phyloP scores from a whole-genome alignment of 2,329 filamentous ascomycete species.

The Sporothrix schenckii region DNA sequence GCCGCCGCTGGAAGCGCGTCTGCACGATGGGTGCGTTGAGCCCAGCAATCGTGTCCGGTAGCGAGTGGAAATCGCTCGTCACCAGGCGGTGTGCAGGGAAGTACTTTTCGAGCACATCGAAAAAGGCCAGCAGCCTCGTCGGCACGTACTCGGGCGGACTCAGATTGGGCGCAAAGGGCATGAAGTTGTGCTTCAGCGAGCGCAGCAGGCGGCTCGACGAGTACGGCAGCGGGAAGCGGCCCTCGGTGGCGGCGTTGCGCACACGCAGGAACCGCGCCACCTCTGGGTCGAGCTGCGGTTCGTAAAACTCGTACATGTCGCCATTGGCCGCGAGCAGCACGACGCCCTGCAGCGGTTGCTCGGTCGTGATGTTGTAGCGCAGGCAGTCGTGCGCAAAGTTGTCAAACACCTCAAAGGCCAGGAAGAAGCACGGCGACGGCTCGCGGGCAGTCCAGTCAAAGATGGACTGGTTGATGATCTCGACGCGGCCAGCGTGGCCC shows the following conservation, averaged over 20 bases:
- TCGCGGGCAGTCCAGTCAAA: constrained; percentile 91
- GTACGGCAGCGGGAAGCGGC: constrained; percentile 66
- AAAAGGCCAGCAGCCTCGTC: constrained; percentile 94
- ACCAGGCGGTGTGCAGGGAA: constrained; percentile 90
- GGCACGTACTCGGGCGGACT: constrained; percentile 90
- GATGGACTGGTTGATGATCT: constrained; percentile 92
- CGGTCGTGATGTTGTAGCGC: constrained; percentile 82
- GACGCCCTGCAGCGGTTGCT: constrained; percentile 81
- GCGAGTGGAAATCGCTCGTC: constrained; percentile 84
- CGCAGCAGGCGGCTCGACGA: constrained; percentile 59
- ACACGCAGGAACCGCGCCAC: constrained; percentile 81
- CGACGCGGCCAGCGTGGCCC: constrained; percentile 81
- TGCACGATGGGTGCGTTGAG: constrained; percentile 95
- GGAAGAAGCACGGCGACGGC: constrained; percentile 93
- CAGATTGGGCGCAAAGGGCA: constrained; percentile 70
- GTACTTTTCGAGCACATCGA: constrained; percentile 81
- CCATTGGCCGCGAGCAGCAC: constrained; percentile 83
- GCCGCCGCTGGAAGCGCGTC: constrained; percentile 83
- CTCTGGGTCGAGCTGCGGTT: constrained; percentile 75
- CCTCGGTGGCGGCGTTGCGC: constrained; percentile 73
- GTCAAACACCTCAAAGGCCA: constrained; percentile 97
- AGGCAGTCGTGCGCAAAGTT: constrained; percentile 96
- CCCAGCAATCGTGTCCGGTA: constrained; percentile 81
- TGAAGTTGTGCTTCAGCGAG: constrained; percentile 61
- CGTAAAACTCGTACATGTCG: constrained; percentile 95